phyloP scores from a whole-genome alignment of 176 grass and related monocot genomes.

The Cenchrus purpureus region DNA sequence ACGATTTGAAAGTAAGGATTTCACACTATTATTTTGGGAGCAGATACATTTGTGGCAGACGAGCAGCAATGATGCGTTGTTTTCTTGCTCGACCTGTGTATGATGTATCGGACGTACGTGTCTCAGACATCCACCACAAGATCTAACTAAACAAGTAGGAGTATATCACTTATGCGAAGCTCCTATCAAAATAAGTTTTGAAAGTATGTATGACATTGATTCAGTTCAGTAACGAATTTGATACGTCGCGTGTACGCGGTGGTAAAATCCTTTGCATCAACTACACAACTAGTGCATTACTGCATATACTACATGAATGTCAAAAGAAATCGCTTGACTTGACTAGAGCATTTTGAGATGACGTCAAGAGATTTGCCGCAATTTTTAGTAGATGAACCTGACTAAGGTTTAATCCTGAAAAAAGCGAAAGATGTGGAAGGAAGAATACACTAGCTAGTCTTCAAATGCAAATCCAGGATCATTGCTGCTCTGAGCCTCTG shows the following conservation, averaged over 20 bases:
- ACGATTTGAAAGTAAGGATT: neutral
- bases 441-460: neutral
- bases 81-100: neutral
- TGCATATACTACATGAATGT: neutral
- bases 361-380: too few species aligned
- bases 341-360: neutral
- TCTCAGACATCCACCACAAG: conserved; percentile 26
- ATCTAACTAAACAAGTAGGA: neutral
- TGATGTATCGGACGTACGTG: neutral
- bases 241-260: neutral
- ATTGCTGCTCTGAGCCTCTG: neutral
- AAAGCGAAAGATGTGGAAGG: neutral
- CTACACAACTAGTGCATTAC: too few species aligned
- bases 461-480: neutral
- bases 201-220: neutral
- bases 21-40: neutral
- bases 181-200: neutral
- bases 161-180: neutral
- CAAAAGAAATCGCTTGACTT: neutral
- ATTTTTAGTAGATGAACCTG: too few species aligned
- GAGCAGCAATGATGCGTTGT: neutral
- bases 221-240: neutral
- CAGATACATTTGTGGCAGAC: neutral
- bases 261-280: neutral
- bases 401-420: neutral